phyloP scores from a whole-genome alignment of 2,329 filamentous ascomycete species.

The Aspergillus niger region DNA sequence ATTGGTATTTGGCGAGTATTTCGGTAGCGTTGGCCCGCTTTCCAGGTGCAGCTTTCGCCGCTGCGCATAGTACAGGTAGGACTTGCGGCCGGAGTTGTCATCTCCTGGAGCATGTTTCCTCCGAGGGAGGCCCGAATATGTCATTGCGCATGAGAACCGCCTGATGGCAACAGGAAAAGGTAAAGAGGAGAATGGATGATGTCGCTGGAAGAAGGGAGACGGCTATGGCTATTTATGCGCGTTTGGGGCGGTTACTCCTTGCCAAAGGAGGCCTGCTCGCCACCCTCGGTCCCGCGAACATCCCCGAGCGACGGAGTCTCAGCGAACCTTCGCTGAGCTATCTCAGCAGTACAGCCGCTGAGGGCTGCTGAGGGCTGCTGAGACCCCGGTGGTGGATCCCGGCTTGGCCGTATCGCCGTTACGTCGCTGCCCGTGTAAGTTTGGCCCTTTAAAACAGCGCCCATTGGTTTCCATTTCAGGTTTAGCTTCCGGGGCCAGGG shows the following conservation, averaged over 20 bases:
- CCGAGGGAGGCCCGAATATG: not conserved
- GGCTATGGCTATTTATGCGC: not conserved
- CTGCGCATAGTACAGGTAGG: slow-evolving; percentile 18
- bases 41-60: slow-evolving; percentile 14
- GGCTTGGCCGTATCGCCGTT: not conserved
- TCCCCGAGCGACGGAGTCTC: not conserved
- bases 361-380: not conserved
- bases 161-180: not conserved
- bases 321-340: not conserved
- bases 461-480: not conserved
- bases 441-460: not conserved
- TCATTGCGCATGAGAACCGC: not conserved
- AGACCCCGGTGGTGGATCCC: not conserved
- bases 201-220: not conserved
- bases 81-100: not conserved
- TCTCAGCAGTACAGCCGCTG: not conserved
- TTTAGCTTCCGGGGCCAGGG: not conserved
- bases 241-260: not conserved
- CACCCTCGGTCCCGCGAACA: not conserved
- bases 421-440: not conserved
- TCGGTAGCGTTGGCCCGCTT: slow-evolving; percentile 16
- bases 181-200: not conserved
- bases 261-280: not conserved
- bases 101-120: not conserved
- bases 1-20: slow-evolving; percentile 18